Percentiles rank a stretch among this genome's conserved stretches.
phyloP scores from a whole-genome alignment of 2,329 filamentous ascomycete genomes.

The Monilinia laxa region DNA sequence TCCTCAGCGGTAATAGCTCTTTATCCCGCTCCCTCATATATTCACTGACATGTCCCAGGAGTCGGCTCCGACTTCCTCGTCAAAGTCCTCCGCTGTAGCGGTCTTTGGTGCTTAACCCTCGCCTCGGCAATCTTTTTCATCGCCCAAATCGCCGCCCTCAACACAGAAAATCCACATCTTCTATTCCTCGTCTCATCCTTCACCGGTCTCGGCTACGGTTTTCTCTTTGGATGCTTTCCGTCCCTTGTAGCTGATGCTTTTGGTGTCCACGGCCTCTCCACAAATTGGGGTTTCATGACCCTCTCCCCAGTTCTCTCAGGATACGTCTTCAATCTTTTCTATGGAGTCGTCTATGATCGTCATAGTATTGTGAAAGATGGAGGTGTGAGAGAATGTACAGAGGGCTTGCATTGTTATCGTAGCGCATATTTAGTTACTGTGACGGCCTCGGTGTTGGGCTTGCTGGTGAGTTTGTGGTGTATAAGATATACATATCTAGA shows the following conservation, averaged over 20 bases:
- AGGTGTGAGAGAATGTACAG: slow-evolving; percentile 71
- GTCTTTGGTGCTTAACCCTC: slow-evolving; percentile 85
- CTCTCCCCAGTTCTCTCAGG: slow-evolving; percentile 82
- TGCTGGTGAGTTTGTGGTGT: slow-evolving; percentile 68
- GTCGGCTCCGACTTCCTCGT: slow-evolving; percentile 90
- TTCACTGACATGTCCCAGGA: slow-evolving; percentile 47
- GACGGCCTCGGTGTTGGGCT: slow-evolving; percentile 65
- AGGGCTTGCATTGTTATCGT: slow-evolving; percentile 78
- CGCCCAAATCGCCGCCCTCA: slow-evolving; percentile 75
- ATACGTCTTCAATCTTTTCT: slow-evolving; percentile 90
- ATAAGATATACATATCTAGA: slow-evolving; percentile 47
- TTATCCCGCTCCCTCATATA: slow-evolving; percentile 22
- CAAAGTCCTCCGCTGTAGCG: slow-evolving; percentile 74
- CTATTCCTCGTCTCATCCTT: slow-evolving; percentile 77
- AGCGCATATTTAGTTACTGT: slow-evolving; percentile 80
- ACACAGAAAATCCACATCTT: slow-evolving; percentile 72
- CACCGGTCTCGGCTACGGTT: slow-evolving; percentile 87
- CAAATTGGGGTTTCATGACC: slow-evolving; percentile 97
- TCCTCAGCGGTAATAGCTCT: slow-evolving; percentile 48
- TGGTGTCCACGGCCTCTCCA: slow-evolving; percentile 81
- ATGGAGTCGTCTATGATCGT: slow-evolving; percentile 78
- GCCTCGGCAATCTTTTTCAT: slow-evolving; percentile 75
- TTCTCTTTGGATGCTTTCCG: slow-evolving; percentile 91
- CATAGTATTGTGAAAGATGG: slow-evolving; percentile 69
- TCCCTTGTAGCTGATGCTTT: slow-evolving; percentile 88